Evolutionary conservation across 306 rosid genomes (phyloP).

Genomic region (Dicorynia guianensis): DNA sequence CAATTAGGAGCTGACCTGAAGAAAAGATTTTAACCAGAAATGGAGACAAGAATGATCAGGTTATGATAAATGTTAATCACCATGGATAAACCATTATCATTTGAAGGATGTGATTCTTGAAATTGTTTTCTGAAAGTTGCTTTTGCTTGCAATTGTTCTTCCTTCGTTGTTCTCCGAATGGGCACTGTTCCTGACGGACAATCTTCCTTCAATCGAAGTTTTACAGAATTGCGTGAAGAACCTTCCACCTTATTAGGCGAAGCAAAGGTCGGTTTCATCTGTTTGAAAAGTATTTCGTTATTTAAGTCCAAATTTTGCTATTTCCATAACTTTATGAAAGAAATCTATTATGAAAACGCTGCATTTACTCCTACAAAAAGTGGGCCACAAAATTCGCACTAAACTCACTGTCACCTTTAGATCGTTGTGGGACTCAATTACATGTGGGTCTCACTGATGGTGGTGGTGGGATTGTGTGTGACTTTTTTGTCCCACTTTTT

Average conservation of each 20-base stretch:
- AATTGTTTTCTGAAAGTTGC: neutral
- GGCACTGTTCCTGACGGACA: slow-evolving; percentile 34
- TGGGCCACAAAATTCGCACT: too few relatives aligned
- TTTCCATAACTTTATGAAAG: too few relatives aligned
- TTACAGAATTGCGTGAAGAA: neutral
- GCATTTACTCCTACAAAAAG: too few relatives aligned
- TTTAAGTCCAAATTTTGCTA: too few relatives aligned
- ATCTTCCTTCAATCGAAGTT: neutral
- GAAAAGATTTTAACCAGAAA: too few relatives aligned
- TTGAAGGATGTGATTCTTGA: neutral
- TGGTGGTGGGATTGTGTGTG: too few relatives aligned
- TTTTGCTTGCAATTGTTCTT: neutral
- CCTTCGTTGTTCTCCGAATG: slow-evolving; percentile 25
- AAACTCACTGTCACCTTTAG: too few relatives aligned
- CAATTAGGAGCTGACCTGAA: too few relatives aligned
- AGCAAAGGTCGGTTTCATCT: slow-evolving; percentile 7
- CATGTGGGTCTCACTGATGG: too few relatives aligned
- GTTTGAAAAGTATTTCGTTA: neutral
- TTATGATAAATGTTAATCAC: neutral
- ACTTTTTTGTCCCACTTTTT: too few relatives aligned
- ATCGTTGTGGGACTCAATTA: too few relatives aligned
- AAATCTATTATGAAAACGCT: too few relatives aligned
- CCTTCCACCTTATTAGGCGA: neutral
- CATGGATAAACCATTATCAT: neutral
- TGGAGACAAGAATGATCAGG: neutral